Base-by-base conservation (phyloP, 1,284 basidiomycete genomes). In the Heterobasidion irregulare region DNA sequence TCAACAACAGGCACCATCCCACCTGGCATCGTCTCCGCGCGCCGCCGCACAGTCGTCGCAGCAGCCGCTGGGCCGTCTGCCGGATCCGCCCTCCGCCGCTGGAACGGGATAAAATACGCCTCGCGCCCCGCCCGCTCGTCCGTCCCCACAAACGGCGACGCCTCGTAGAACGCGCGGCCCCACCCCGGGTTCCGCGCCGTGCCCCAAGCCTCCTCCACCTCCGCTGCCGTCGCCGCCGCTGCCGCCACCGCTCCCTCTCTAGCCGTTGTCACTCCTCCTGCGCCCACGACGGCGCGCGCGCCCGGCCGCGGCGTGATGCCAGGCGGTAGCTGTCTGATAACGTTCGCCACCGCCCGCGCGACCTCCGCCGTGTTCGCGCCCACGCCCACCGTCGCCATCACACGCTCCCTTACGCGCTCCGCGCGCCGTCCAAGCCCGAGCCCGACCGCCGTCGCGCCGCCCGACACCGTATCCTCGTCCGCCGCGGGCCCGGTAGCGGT, bases 21-120 rank as follows among this genome's bases (percentile, higher is more conserved):
- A 3, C 69, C 71, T 1, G 69, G 71, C 44, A 71, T 70, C 13
- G 72, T 71, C 59, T 71, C 70, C n/a, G 70, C 71, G 35, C 69
- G 62, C 47, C 70, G 66, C 49, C 72, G 67, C 49, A 61, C 62
- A 0, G 50, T 56, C 16, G 32, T 7, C 38, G 38, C 47, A 33
- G 18, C 18, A 19, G 33, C 18, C n/a, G 52, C 32, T n/a, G 35
- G 12, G 12, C 47, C 35, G 13, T 35, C 41, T 34, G 16, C 46
- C 43, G 46, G 45, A 41, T 15, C 50, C 53, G 16, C 2, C 53
- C 13, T 52, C 43, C 16, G 53, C 56, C 50, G 47, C 54, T 34
- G 56, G 35, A 16, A 52, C 54, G 32, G 55, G 56, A 9, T 57
- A 53, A 15, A 54, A 34, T 19, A 60, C 54, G 6, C 47, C 43